Conservation (phyloP, 345 rosid species). For the Populus simonii region DNA sequence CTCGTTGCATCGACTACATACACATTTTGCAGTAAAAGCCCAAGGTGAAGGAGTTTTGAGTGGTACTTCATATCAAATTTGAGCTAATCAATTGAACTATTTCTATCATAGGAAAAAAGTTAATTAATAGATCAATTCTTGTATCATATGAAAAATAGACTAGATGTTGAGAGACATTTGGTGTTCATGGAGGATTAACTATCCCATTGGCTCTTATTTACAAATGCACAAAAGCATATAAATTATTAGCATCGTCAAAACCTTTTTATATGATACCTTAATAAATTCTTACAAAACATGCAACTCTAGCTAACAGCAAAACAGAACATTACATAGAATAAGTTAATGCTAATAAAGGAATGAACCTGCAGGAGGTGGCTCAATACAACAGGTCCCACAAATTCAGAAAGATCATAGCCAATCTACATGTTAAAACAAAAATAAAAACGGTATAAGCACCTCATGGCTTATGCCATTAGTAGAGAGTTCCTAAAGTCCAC, state of each 20-base stretch:
- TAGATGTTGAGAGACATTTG: neutral
- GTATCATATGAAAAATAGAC: neutral
- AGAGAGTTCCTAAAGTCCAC: slow-evolving; percentile 13
- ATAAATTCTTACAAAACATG: neutral
- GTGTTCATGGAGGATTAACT: too few relatives aligned
- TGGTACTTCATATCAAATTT: neutral
- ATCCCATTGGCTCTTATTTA: neutral
- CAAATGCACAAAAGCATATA: neutral
- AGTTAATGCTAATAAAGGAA: neutral
- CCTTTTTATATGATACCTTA: neutral
- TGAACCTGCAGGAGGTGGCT: slow-evolving; percentile 29
- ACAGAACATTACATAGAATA: neutral
- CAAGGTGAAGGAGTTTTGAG: neutral
- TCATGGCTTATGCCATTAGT: neutral
- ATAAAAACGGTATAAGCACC: slow-evolving; percentile 17
- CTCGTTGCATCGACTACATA: slow-evolving; percentile 26
- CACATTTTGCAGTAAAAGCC: neutral
- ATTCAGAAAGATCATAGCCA: slow-evolving; percentile 33
- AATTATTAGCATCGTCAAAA: neutral
- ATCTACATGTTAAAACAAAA: slow-evolving; percentile 43
- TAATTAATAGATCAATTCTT: neutral
- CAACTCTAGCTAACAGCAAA: neutral
- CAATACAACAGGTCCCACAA: slow-evolving; percentile 28
- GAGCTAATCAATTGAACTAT: neutral
- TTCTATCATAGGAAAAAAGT: neutral